phyloP scores from a whole-genome alignment of 2,329 filamentous ascomycete species.

The Cryphonectria radicalis region DNA sequence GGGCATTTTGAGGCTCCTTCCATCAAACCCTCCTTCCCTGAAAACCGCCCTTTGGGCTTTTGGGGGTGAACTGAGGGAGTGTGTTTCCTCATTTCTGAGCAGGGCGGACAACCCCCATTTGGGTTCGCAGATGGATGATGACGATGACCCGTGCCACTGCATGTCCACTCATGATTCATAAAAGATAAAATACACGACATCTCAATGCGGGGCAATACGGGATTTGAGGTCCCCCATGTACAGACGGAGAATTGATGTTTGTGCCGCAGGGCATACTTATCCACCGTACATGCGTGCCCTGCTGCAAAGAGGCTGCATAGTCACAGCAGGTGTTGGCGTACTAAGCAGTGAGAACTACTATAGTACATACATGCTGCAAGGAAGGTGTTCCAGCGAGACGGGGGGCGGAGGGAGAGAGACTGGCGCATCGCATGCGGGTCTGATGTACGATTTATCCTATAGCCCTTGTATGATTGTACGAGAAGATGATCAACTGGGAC shows the following conservation, averaged over 20 bases:
- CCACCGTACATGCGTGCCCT: background rate
- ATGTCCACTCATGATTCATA: background rate
- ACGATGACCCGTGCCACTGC: background rate
- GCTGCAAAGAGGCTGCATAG: background rate
- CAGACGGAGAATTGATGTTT: background rate
- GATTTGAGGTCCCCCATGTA: background rate
- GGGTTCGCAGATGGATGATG: background rate
- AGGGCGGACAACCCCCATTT: background rate
- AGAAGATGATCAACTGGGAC: background rate
- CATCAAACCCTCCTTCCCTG: background rate
- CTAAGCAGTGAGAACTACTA: background rate
- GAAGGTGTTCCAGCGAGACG: background rate
- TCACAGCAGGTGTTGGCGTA: background rate
- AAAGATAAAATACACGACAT: background rate
- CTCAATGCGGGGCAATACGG: background rate
- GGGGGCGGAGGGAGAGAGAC: background rate
- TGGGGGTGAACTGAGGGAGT: background rate
- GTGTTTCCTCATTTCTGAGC: background rate
- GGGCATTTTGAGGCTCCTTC: background rate
- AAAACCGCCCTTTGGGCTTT: background rate
- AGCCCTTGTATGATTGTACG: background rate
- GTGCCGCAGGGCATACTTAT: background rate
- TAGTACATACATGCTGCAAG: background rate
- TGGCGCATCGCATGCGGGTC: background rate
- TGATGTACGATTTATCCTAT: background rate